phyloP scores from a whole-genome alignment of 352 stramenopile genomes.

The Discostella stelligera region DNA sequence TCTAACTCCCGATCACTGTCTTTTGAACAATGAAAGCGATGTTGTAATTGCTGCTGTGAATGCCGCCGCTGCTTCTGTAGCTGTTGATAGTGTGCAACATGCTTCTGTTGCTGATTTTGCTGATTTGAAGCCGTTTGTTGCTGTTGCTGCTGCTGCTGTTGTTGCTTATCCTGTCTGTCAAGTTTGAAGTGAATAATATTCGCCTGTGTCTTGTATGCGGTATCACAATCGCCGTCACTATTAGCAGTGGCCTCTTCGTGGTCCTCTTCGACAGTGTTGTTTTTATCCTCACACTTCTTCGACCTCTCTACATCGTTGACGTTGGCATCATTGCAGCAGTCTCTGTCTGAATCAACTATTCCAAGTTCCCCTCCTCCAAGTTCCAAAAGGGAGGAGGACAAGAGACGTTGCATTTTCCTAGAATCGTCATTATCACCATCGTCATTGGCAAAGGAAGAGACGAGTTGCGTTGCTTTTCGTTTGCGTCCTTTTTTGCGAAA shows the following conservation, averaged over 20 bases:
- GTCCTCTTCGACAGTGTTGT: not conserved
- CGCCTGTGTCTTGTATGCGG: too few relatives aligned
- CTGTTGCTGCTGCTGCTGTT: not conserved
- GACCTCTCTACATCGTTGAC: not conserved
- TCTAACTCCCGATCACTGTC: not conserved
- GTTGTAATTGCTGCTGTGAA: not conserved
- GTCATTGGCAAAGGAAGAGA: not conserved
- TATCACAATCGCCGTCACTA: too few relatives aligned
- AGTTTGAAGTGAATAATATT: too few relatives aligned
- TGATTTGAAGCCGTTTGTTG: not conserved
- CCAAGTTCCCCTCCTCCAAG: not conserved
- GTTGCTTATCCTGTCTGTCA: too few relatives aligned
- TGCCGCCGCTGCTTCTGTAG: not conserved
- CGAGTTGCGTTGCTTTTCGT: not conserved
- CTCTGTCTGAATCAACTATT: not conserved
- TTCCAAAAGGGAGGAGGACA: not conserved
- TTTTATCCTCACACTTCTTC: not conserved
- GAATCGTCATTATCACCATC: not conserved
- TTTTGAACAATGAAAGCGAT: not conserved
- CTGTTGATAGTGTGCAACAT: not conserved
- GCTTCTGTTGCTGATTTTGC: conserved; percentile 1
- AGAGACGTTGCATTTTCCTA: not conserved
- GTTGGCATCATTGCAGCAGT: not conserved
- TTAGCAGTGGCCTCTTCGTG: not conserved
- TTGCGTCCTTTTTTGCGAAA: not conserved